phyloP scores from a whole-genome alignment of 177 flowering plant species.

The Tripterygium wilfordii region DNA sequence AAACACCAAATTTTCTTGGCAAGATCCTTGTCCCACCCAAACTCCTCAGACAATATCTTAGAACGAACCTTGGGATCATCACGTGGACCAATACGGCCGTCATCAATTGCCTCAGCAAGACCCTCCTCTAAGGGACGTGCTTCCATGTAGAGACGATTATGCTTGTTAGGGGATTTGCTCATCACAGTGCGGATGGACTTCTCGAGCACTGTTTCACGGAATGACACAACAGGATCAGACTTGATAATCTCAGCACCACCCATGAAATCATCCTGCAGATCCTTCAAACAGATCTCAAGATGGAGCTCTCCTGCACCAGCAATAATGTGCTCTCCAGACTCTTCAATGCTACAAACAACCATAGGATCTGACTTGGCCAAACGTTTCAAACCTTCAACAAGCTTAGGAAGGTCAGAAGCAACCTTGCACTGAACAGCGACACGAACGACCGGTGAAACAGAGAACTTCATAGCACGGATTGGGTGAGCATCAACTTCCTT shows the following conservation, averaged over 20 bases:
- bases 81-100: conserved; percentile 30
- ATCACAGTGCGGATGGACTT: conserved; percentile 27
- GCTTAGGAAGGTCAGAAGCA: conserved; percentile 68
- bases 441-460: conserved; percentile 69
- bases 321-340: conserved; percentile 65
- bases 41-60: conserved; percentile 27
- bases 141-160: conserved; percentile 34
- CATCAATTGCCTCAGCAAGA: conserved; percentile 31
- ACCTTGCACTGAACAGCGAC: conserved; percentile 71
- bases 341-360: conserved; percentile 63
- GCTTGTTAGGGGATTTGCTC: conserved; percentile 39
- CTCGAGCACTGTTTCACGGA: conserved; percentile 31
- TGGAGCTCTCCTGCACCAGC: conserved; percentile 73
- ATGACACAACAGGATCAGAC: conserved; percentile 31
- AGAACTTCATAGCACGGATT: conserved; percentile 63
- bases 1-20: conserved; percentile 33
- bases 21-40: conserved; percentile 32
- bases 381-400: conserved; percentile 68
- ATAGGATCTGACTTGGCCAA: conserved; percentile 71
- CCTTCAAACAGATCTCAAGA: conserved; percentile 63
- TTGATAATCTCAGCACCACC: conserved; percentile 31
- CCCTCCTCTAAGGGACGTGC: conserved; percentile 31
- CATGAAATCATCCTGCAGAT: conserved; percentile 50
- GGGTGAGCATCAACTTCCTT: conserved; percentile 71
- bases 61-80: conserved; percentile 29